A percentile compares a stretch with the other conserved stretches of the same genome.
Conservation (phyloP, 2,329 filamentous ascomycete species). For the Diaporthe velutina region DNA sequence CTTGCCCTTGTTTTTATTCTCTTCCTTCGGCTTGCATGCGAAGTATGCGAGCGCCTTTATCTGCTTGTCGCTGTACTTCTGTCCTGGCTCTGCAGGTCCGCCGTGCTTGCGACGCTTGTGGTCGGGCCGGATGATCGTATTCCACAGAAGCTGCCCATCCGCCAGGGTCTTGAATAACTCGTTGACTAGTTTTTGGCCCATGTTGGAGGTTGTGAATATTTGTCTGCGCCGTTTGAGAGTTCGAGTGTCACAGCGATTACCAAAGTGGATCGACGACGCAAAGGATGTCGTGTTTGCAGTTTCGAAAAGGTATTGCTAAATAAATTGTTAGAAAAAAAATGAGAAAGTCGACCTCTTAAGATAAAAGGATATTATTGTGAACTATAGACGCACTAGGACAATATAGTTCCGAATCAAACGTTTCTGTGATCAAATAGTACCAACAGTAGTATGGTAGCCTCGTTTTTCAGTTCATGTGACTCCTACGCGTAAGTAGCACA, state of each 20-base stretch:
- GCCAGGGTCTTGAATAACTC: conserved; percentile 13
- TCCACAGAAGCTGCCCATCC: not conserved
- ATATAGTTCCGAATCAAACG: too few relatives aligned
- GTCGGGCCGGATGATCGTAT: not conserved
- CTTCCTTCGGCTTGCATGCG: conserved; percentile 2
- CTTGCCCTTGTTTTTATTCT: not conserved
- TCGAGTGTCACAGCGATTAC: too few relatives aligned
- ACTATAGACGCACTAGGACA: not conserved
- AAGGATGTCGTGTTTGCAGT: too few relatives aligned
- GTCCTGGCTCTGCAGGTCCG: not conserved
- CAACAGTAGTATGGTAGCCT: not conserved
- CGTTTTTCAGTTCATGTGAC: not conserved
- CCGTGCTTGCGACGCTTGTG: not conserved
- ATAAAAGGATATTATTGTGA: not conserved
- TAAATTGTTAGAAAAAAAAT: too few relatives aligned
- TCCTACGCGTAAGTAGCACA: not conserved
- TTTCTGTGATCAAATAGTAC: not conserved
- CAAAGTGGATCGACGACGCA: not conserved
- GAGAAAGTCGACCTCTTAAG: not conserved
- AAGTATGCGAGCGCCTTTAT: conserved; percentile 1
- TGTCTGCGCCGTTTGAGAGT: not conserved
- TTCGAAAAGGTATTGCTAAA: not conserved
- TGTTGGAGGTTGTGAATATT: not conserved
- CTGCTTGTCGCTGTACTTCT: conserved; percentile 3
- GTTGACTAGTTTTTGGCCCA: conserved; percentile 19